Base-by-base conservation (phyloP, 2,329 filamentous ascomycete genomes). In the Aspergillus hortae region DNA sequence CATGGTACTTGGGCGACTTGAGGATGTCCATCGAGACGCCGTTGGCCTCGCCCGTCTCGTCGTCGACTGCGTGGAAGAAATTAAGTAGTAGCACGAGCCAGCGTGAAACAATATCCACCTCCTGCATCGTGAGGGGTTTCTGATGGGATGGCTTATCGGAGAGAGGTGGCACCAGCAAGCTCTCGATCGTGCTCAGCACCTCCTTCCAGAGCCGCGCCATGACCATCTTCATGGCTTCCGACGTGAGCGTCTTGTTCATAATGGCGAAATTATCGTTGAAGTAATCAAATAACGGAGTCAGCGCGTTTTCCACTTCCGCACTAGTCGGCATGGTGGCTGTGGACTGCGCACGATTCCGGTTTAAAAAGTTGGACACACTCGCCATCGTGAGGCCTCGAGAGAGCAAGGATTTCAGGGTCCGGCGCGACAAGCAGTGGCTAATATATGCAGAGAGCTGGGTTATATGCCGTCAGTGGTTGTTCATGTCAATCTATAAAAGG, bases 181-280 rank as follows among this genome's bases (percentile, higher is more conserved):
- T 83, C 73, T 99, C 94, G 57, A 97, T 88, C 1, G 92, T 95
- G 61, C 92, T 86, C 14, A 99, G 80, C 0, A 96, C 92, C 70
- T 99, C 94, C 73, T 99, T 99, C 94, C 94, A 99, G 5, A 99
- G 76, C 42, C 94, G 85, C 19, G 91, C 95, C 94, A 99, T 99
- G 62, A 99, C 94, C 68, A 94, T 92, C 62, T 92, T 85, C 92
- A 99, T 96, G n/a, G 94, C 95, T 52, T 90, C 87, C 52, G 91
- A 88, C 1, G 94, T 97, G 51, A 99, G 78, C 0, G 92, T 96
- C 71, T 94, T 86, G 74, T 97, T 96, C 92, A 99, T 96, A 61
- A 97, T 96, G 53, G 91, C 90, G 72, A 99, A 99, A 66, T 99
- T 99, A 68, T 96, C 92, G 68, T 99, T 90, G 67, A 99, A 99